Evolutionary conservation across 306 rosid species (phyloP).

Genomic region (Prunus persica): DNA sequence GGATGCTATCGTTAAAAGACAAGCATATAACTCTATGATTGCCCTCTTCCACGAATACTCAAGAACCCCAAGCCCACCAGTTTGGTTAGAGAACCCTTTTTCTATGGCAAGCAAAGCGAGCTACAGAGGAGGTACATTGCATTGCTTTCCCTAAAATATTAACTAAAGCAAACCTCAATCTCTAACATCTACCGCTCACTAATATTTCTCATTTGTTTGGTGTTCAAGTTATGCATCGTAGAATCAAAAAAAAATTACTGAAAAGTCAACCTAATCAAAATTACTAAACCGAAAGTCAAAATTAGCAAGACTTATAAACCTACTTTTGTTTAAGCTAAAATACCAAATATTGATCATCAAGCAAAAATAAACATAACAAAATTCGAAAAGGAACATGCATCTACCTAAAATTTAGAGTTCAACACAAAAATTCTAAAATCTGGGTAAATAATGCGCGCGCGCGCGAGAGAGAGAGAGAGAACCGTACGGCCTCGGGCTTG

Average conservation of each 20-base stretch:
- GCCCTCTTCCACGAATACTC: background rate
- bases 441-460: background rate
- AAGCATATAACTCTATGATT: background rate
- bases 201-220: background rate
- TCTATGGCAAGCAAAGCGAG: background rate
- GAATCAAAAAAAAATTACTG: background rate
- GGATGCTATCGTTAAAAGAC: background rate
- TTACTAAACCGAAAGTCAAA: background rate
- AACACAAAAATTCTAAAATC: background rate
- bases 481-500: constrained; percentile 72
- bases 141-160: background rate
- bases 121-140: background rate
- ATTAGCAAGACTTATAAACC: background rate
- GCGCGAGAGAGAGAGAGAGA: background rate
- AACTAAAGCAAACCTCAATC: background rate
- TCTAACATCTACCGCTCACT: background rate
- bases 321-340: background rate
- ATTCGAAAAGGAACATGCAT: background rate
- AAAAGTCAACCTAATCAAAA: background rate
- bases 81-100: background rate
- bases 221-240: background rate
- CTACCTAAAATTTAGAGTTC: background rate
- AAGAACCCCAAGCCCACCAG: background rate
- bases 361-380: background rate
- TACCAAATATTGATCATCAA: background rate